Evolutionary conservation across 257 asterid species (phyloP).

Genomic region (Gynochthodes officinalis): DNA sequence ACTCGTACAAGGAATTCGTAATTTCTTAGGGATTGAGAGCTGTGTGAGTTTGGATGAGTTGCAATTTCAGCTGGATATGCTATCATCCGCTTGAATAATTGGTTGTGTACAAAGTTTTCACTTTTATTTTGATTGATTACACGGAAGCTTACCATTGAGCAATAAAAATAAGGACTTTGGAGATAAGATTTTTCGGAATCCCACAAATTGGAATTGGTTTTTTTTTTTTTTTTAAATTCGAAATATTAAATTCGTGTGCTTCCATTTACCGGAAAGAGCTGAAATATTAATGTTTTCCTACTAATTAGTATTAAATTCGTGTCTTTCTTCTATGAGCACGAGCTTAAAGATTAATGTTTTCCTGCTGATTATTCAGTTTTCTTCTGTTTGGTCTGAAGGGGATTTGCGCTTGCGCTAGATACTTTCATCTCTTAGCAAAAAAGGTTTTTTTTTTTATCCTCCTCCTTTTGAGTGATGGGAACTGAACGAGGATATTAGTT

Average conservation of each 20-base stretch:
- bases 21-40: neutral
- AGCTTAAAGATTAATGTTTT: neutral
- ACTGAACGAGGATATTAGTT: neutral
- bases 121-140: neutral
- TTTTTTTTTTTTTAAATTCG: too few relatives aligned
- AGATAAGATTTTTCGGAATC: neutral
- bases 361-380: neutral
- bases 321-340: neutral
- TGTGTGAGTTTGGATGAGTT: neutral
- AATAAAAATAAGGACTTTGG: neutral
- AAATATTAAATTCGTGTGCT: too few relatives aligned
- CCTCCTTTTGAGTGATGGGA: neutral
- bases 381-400: neutral
- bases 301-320: neutral
- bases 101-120: neutral
- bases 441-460: neutral
- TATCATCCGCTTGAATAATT: neutral
- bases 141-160: neutral
- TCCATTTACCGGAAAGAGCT: too few relatives aligned
- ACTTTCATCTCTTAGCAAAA: neutral
- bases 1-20: neutral
- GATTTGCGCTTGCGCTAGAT: neutral
- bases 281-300: too few relatives aligned
- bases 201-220: neutral
- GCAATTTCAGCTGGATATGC: slow-evolving; percentile 6